Conservation (phyloP, 2,329 filamentous ascomycete species). For the Conoideocrella luteorostrata region DNA sequence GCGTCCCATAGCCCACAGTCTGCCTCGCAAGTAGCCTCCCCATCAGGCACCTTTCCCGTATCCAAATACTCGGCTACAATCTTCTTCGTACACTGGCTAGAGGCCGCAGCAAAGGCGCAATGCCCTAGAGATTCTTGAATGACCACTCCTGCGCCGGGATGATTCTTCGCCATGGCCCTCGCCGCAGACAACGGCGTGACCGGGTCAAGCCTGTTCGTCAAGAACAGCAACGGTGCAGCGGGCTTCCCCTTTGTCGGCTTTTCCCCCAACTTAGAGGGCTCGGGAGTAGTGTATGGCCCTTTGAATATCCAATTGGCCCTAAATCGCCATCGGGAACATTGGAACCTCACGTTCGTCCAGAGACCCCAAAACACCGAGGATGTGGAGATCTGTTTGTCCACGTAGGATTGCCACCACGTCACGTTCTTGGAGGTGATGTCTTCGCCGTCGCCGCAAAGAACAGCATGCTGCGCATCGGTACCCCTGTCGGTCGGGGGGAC, state of each 20-base stretch:
- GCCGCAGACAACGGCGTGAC: conserved; percentile 33
- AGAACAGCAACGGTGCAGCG: conserved; percentile 35
- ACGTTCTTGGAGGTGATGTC: conserved; percentile 14
- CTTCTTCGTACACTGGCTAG: conserved; percentile 13
- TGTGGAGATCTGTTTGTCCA: conserved; percentile 18
- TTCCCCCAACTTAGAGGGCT: conserved; percentile 11
- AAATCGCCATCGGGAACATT: conserved; percentile 32
- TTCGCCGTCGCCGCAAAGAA: conserved; percentile 31
- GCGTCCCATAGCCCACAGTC: conserved; percentile 17
- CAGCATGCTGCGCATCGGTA: conserved; percentile 18
- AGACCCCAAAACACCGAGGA: conserved; percentile 24
- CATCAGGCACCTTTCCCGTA: conserved; percentile 14
- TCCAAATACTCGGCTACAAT: conserved; percentile 15
- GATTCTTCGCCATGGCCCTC: conserved; percentile 10
- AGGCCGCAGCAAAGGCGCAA: conserved; percentile 3
- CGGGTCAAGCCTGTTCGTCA: conserved; percentile 37
- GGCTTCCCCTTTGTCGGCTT: conserved; percentile 23
- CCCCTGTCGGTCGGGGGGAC: neutral
- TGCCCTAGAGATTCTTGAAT: conserved; percentile 18
- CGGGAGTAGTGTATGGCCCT: conserved; percentile 26
- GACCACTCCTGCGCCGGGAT: conserved; percentile 17
- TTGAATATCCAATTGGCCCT: conserved; percentile 34
- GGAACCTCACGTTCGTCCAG: conserved; percentile 31
- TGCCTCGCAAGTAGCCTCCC: conserved; percentile 13
- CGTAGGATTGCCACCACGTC: conserved; percentile 23